phyloP scores from a whole-genome alignment of 805 yeast species.

The Schwanniomyces sp. region DNA sequence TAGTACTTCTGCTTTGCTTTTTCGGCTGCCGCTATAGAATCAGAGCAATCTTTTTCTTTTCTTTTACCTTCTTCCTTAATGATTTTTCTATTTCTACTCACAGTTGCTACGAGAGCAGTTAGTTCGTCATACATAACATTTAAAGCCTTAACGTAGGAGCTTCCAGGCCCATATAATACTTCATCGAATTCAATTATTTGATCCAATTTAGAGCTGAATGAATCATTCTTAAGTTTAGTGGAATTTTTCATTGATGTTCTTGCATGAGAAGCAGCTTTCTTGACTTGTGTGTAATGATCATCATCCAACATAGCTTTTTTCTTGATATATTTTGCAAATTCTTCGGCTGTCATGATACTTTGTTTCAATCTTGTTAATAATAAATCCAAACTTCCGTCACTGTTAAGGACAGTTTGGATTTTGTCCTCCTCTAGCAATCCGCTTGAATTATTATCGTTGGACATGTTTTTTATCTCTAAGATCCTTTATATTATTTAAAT shows the following conservation, averaged over 20 bases:
- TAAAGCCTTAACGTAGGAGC: slow-evolving; percentile 74
- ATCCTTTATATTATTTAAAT: background rate
- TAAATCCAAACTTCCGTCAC: slow-evolving; percentile 78
- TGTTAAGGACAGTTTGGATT: slow-evolving; percentile 51
- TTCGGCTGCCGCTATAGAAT: slow-evolving; percentile 80
- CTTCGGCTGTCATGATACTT: slow-evolving; percentile 79
- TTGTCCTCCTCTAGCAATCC: slow-evolving; percentile 48
- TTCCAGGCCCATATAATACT: slow-evolving; percentile 63
- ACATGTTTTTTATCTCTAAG: slow-evolving; percentile 1
- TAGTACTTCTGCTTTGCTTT: slow-evolving; percentile 78
- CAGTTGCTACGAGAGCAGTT: slow-evolving; percentile 63
- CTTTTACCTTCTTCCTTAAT: slow-evolving; percentile 80
- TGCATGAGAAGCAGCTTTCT: slow-evolving; percentile 64
- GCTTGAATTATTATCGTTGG: slow-evolving; percentile 9
- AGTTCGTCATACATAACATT: slow-evolving; percentile 86
- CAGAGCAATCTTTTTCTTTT: slow-evolving; percentile 81
- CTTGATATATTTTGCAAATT: slow-evolving; percentile 74
- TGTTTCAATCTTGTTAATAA: slow-evolving; percentile 74
- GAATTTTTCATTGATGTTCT: slow-evolving; percentile 46
- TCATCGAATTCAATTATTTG: slow-evolving; percentile 78
- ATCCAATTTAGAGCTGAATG: slow-evolving; percentile 66
- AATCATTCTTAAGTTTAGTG: slow-evolving; percentile 53
- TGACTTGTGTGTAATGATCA: slow-evolving; percentile 72
- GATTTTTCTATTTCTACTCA: slow-evolving; percentile 70
- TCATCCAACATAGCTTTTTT: slow-evolving; percentile 78